Evolutionary conservation across 2,329 filamentous ascomycete species (phyloP), one percentile per base, ranked within the genome.

Genomic region (Golovinomyces cichoracearum): DNA sequence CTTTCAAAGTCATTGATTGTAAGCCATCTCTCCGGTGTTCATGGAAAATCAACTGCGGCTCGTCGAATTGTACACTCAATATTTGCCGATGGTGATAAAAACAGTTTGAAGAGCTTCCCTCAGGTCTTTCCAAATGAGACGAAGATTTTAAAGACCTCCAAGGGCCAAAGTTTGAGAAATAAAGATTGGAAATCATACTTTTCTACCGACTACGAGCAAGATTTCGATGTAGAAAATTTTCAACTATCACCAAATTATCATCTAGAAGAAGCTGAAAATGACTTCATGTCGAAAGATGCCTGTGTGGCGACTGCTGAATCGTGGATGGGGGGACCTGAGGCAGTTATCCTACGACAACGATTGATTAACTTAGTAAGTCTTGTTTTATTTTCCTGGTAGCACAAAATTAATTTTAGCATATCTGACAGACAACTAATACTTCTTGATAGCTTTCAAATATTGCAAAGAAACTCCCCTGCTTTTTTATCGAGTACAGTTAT

Each of bases 101-200:
- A 72, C 15, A 66, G 66, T 2, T 60, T 69, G 37, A 69, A 65
- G 1, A 66, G 72, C 6, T 84, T 76, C 56, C 67, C 66, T 2
- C 76, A 83, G 57, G 64, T 86, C 3, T 88, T 81, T 63, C 66
- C 70, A 21, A 72, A 73, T 48, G 82, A 86, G 62, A 72, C 71
- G 1, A 68, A 63, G 51, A 65, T 64, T 53, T 61, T 56, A 45
- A 67, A 63, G 52, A 63, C 56, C 42, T 64, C 63, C 48, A 57
- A 61, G 22, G 61, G 61, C 17, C 69, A 65, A 51, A 73, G 74
- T 55, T 63, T 71, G 19, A 35, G 17, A 35, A 35, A 35, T 15
- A 15, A 35, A n/a, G 13, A 35, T 6, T 15, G 15, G 5, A 25
- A 42, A 17, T 10, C n/a, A 13, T 22, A 23, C n/a, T 4, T 4